phyloP scores from a whole-genome alignment of 768 basidiomycete species.

The Rhizopogon vinicolor region DNA sequence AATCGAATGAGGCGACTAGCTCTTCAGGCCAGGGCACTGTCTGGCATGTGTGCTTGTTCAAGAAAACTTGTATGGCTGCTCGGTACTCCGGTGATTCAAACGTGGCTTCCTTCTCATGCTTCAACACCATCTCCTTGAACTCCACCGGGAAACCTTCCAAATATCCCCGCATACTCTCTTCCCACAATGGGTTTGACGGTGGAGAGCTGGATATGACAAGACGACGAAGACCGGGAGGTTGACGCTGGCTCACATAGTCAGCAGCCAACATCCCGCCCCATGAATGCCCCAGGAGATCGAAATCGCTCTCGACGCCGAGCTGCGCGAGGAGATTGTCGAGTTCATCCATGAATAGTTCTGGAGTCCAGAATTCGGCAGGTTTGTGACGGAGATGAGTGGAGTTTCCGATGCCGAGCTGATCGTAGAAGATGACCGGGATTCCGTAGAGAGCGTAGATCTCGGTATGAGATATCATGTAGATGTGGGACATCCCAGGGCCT shows the following conservation, averaged over 20 bases:
- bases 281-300: constrained; percentile 48
- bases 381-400: constrained; percentile 41
- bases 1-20: constrained; percentile 19
- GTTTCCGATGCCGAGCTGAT: constrained; percentile 43
- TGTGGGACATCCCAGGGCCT: constrained; percentile 39
- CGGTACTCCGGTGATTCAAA: constrained; percentile 28
- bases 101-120: constrained; percentile 31
- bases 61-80: constrained; percentile 22
- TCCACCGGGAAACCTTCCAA: constrained; percentile 23
- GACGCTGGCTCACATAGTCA: constrained; percentile 33
- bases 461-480: constrained; percentile 35
- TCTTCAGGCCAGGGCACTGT: constrained; percentile 31
- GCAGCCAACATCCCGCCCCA: constrained; percentile 54
- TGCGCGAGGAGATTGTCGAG: constrained; percentile 43
- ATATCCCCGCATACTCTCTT: constrained; percentile 17
- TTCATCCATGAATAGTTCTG: constrained; percentile 50
- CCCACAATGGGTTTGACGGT: constrained; percentile 26
- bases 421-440: constrained; percentile 45
- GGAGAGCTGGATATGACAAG: constrained; percentile 30
- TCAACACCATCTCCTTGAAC: constrained; percentile 21
- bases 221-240: constrained; percentile 35
- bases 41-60: constrained; percentile 30
- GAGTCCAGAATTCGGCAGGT: constrained; percentile 35
- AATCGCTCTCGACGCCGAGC: constrained; percentile 36
- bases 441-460: constrained; percentile 26